Evolutionary conservation across 2,329 filamentous ascomycete genomes (phyloP).

Genomic region (Diaporthe aspalathi): DNA sequence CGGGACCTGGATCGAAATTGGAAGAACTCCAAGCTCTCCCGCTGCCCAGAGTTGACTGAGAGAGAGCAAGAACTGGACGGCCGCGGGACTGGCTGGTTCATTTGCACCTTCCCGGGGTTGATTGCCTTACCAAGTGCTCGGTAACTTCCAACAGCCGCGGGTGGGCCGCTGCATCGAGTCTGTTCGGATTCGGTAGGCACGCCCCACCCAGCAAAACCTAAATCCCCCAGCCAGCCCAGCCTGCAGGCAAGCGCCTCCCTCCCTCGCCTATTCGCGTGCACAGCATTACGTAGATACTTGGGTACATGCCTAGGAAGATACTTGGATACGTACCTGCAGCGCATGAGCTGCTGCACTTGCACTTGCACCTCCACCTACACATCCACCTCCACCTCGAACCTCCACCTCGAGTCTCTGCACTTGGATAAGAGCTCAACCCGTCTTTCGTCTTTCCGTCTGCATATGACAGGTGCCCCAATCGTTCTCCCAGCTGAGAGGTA

Average conservation of each 20-base stretch:
- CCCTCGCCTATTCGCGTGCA: too few relatives aligned
- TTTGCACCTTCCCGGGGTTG: slow-evolving; percentile 21
- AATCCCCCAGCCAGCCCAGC: slow-evolving; percentile 25
- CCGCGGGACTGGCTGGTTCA: slow-evolving; percentile 5
- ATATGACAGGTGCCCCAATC: neutral
- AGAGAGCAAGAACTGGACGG: too few relatives aligned
- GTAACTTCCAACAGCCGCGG: slow-evolving; percentile 27
- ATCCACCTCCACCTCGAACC: neutral
- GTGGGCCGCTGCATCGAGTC: slow-evolving; percentile 11
- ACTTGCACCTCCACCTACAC: neutral
- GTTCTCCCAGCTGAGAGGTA: neutral
- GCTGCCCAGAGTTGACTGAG: neutral
- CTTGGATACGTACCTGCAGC: too few relatives aligned
- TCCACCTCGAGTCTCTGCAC: neutral
- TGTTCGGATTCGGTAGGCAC: slow-evolving; percentile 1
- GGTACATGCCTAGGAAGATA: too few relatives aligned
- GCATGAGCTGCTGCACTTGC: too few relatives aligned
- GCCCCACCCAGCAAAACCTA: slow-evolving; percentile 27
- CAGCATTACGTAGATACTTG: too few relatives aligned
- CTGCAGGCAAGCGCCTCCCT: slow-evolving; percentile 4
- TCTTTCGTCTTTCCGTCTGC: neutral
- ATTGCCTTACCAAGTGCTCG: slow-evolving; percentile 22
- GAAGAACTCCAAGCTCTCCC: neutral
- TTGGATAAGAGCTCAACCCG: neutral
- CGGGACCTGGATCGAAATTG: neutral